Percentiles rank a stretch among this genome's conserved stretches.
Conservation (phyloP, 345 rosid species). For the Cardamine resedifolia region DNA sequence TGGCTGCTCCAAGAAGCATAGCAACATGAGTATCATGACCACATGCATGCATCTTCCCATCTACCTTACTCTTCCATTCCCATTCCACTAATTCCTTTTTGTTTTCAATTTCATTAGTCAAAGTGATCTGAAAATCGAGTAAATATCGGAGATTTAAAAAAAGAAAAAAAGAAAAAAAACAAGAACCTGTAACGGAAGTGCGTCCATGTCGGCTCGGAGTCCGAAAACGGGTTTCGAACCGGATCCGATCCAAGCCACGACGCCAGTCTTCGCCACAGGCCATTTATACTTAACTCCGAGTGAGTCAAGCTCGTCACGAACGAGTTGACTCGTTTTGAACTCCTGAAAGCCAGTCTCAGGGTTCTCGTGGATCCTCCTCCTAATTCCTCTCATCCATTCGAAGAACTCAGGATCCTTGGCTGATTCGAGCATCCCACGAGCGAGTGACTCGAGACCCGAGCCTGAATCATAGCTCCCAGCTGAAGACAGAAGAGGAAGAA, state of each 20-base stretch:
- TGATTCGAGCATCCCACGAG: conserved; percentile 43
- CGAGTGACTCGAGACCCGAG: conserved; percentile 33
- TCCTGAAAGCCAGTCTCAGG: conserved; percentile 79
- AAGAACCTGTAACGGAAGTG: conserved; percentile 66
- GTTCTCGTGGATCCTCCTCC: conserved; percentile 61
- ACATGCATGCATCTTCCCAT: conserved; percentile 79
- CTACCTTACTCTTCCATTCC: conserved; percentile 65
- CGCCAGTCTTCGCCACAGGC: conserved; percentile 72
- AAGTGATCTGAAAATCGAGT: background rate
- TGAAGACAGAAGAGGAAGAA: background rate
- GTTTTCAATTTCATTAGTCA: no score
- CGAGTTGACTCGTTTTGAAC: conserved; percentile 55
- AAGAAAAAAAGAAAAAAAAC: background rate
- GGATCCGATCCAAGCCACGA: conserved; percentile 59
- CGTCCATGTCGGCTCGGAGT: conserved; percentile 79
- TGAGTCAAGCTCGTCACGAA: conserved; percentile 57
- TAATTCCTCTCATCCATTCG: conserved; percentile 59
- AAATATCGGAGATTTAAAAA: background rate
- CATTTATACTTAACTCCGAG: conserved; percentile 59
- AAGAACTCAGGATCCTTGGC: conserved; percentile 59
- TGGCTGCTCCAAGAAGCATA: conserved; percentile 81
- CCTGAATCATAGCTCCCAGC: conserved; percentile 22
- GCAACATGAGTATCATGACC: conserved; percentile 78
- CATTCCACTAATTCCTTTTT: conserved; percentile 71
- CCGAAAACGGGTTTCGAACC: conserved; percentile 55